phyloP scores from a whole-genome alignment of 768 basidiomycete species.

The Termitomyces sp. region DNA sequence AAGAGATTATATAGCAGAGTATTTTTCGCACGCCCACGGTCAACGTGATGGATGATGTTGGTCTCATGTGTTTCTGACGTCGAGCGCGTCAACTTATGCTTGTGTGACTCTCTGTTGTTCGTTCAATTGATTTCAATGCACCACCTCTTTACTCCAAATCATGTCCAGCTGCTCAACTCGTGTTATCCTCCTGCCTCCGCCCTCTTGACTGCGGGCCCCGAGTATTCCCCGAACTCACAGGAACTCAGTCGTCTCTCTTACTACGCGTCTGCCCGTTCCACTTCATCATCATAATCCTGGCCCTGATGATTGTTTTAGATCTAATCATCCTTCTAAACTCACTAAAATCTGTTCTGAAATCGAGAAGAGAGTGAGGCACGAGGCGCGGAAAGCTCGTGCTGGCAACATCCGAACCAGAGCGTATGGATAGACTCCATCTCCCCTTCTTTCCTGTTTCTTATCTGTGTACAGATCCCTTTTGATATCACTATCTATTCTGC shows the following conservation, averaged over 20 bases:
- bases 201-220: conserved; percentile 70
- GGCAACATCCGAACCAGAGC: conserved; percentile 80
- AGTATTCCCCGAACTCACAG: conserved; percentile 78
- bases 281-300: not conserved
- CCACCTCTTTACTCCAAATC: conserved; percentile 75
- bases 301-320: conserved; percentile 27
- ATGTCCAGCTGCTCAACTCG: conserved; percentile 77
- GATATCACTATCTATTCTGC: conserved; percentile 79
- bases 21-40: conserved; percentile 17
- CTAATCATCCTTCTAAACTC: conserved; percentile 79
- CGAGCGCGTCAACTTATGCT: conserved; percentile 12
- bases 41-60: not conserved
- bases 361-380: conserved; percentile 66
- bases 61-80: not conserved
- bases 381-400: conserved; percentile 64
- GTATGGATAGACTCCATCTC: conserved; percentile 41
- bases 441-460: conserved; percentile 8
- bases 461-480: conserved; percentile 57
- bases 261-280: conserved; percentile 51
- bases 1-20: not conserved
- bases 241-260: conserved; percentile 84
- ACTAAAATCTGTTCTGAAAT: conserved; percentile 73
- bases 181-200: conserved; percentile 83
- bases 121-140: conserved; percentile 45
- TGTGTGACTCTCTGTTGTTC: conserved; percentile 4